Evolutionary conservation across 208 protist species (phyloP).

Genomic region (Zelonia costaricensis): DNA sequence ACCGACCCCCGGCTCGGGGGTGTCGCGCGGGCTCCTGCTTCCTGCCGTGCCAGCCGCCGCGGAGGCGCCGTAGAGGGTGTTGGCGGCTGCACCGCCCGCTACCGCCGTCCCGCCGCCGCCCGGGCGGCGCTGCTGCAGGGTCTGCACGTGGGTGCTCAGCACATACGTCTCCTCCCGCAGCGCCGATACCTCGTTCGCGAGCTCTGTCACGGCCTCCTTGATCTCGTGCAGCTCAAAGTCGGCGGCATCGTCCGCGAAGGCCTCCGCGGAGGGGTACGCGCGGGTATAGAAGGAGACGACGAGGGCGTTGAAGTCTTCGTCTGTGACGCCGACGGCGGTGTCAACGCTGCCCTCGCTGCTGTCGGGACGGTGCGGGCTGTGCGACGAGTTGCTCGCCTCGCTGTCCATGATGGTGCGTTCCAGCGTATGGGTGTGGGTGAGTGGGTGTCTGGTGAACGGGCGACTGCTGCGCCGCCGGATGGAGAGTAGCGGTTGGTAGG

Average conservation of each 20-base stretch:
- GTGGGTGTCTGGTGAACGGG: too few species aligned
- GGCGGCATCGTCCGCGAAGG: conserved; percentile 32
- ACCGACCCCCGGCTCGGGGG: too few species aligned
- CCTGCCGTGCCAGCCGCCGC: too few species aligned
- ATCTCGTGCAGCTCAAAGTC: conserved; percentile 46
- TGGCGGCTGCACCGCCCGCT: neutral
- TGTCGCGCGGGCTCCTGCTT: neutral
- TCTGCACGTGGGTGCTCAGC: conserved; percentile 44
- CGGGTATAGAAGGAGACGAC: conserved; percentile 70
- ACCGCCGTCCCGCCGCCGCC: neutral
- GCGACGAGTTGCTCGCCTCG: neutral
- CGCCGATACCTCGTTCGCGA: conserved; percentile 65
- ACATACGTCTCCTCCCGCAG: conserved; percentile 66
- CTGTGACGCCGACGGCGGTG: conserved; percentile 7
- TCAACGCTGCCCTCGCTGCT: neutral
- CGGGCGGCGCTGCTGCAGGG: conserved; percentile 22
- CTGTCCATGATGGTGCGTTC: conserved; percentile 10
- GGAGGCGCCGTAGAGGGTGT: neutral
- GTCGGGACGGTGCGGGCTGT: conserved; percentile 2
- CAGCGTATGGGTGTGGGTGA: neutral
- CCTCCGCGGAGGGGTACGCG: conserved; percentile 54
- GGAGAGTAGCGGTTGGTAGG: neutral
- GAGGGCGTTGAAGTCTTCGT: conserved; percentile 36
- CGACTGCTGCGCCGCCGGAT: neutral
- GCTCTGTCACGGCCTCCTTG: conserved; percentile 48